phyloP scores from a whole-genome alignment of 106 monocot species.

The Dactylorhiza incarnata region DNA sequence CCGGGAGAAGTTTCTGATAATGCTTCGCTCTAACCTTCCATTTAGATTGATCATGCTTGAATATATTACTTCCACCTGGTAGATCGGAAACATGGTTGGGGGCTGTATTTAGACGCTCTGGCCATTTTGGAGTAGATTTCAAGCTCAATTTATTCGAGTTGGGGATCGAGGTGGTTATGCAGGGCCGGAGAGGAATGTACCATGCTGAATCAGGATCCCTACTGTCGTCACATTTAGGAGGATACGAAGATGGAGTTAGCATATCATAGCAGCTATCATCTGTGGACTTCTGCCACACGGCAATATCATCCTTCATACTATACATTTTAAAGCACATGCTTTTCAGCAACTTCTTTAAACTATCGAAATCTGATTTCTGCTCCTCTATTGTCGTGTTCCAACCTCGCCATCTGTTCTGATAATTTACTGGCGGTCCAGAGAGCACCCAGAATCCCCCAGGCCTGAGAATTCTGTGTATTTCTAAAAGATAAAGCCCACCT shows the following conservation, averaged over 20 bases:
- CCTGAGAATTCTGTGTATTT: conserved; percentile 68
- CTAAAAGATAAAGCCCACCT: conserved; percentile 72
- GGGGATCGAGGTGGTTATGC: conserved; percentile 37
- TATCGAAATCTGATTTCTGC: conserved; percentile 67
- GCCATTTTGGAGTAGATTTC: conserved; percentile 69
- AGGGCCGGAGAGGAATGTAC: conserved; percentile 65
- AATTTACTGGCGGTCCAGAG: conserved; percentile 80
- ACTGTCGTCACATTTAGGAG: conserved; percentile 80
- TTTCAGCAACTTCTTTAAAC: conserved; percentile 58
- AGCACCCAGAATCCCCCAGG: conserved; percentile 90
- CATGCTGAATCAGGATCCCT: conserved; percentile 68
- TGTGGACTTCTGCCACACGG: conserved; percentile 70
- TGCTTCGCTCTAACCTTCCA: conserved; percentile 67
- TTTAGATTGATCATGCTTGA: conserved; percentile 68
- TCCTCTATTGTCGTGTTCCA: conserved; percentile 78
- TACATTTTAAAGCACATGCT: conserved; percentile 85
- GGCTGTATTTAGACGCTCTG: conserved; percentile 40
- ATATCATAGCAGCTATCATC: conserved; percentile 55
- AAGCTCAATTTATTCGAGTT: conserved; percentile 48
- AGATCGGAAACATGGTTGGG: conserved; percentile 49
- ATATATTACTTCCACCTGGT: conserved; percentile 51
- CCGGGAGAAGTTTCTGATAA: conserved; percentile 51
- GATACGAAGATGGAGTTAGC: conserved; percentile 37
- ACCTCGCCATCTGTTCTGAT: conserved; percentile 74
- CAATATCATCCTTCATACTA: conserved; percentile 71